Base-by-base conservation (phyloP, 2,329 filamentous ascomycete genomes). In the Colletotrichum higginsianum region DNA sequence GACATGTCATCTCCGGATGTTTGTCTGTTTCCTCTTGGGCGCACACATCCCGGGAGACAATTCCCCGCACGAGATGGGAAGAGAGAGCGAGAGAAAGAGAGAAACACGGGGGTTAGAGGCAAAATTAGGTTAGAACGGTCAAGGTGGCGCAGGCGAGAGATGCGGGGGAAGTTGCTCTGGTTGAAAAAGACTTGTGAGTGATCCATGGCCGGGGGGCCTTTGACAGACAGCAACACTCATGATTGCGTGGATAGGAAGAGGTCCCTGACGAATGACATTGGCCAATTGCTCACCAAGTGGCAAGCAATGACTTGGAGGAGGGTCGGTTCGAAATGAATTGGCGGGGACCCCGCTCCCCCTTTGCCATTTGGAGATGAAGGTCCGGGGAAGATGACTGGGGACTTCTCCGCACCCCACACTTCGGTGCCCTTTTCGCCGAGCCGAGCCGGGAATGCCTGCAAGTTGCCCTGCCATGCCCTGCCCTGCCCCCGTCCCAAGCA, bases 341-440 rank as follows among this genome's bases (percentile, higher is more conserved):
- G 61, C 57, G 65, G 65, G 40, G 23, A 40, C 49, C 57, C 57
- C 26, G 49, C 56, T 30, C 30, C 30, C 30, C 30, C 30, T 30
- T 30, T 38, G 46, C 42, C 42, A 6, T 50, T 67, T 58, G 60
- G 52, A 52, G 60, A 65, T 58, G 61, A 53, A 46, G 13, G 53
- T 53, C 66, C 53, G 53, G 66, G 55, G 26, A 55, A 26, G 26
- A 30, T 15, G 26, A 38, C 52, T 35, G 30, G 30, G 52, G 11
- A 55, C n/a, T 53, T 69, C 66, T 65, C 61, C 53, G 66, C 66
- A 65, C 61, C 16, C 26, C 30, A 12, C 23, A 21, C 30, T 55
- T 69, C 67, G 67, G 67, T 35, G 55, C 46, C 44, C 52, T 58
- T 38, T 56, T 57, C 16, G 50, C 67, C 67, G 67, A 67, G 52